Evolutionary conservation across 2,329 filamentous ascomycete genomes (phyloP).

Genomic region (Trichophyton simii): DNA sequence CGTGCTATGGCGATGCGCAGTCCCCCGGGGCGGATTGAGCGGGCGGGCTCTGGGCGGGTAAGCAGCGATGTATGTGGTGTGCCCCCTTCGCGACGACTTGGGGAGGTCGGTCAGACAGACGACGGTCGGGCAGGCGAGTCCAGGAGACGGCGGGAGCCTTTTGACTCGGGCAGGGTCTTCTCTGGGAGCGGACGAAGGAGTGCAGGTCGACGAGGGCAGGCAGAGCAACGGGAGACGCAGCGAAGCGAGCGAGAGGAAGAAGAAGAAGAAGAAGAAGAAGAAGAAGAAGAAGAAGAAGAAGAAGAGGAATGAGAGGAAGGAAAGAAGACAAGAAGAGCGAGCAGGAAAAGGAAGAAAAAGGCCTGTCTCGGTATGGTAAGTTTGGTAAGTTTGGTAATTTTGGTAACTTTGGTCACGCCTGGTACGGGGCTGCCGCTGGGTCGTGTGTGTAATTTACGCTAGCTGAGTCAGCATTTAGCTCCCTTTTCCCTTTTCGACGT

Average conservation of each 20-base stretch:
- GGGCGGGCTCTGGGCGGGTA: background rate
- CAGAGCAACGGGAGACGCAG: background rate
- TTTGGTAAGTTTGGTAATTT: background rate
- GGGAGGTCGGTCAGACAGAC: no score
- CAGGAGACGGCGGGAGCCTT: no score
- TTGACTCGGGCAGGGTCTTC: no score
- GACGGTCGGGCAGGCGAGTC: no score
- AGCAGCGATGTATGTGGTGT: no score
- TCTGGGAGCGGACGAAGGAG: no score
- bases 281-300: background rate
- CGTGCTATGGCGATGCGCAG: constrained; percentile 2
- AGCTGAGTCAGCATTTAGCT: no score
- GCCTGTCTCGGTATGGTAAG: background rate
- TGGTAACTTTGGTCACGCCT: no score
- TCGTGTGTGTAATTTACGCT: no score
- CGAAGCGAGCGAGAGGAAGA: background rate
- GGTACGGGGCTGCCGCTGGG: no score
- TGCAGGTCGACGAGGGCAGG: background rate
- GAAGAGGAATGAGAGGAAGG: background rate
- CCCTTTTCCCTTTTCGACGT: no score
- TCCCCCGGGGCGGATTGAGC: background rate
- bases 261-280: background rate
- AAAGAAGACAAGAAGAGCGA: background rate
- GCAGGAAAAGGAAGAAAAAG: background rate
- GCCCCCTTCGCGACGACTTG: background rate